phyloP scores from a whole-genome alignment of 768 basidiomycete species.

The Rhizopogon vesiculosus region DNA sequence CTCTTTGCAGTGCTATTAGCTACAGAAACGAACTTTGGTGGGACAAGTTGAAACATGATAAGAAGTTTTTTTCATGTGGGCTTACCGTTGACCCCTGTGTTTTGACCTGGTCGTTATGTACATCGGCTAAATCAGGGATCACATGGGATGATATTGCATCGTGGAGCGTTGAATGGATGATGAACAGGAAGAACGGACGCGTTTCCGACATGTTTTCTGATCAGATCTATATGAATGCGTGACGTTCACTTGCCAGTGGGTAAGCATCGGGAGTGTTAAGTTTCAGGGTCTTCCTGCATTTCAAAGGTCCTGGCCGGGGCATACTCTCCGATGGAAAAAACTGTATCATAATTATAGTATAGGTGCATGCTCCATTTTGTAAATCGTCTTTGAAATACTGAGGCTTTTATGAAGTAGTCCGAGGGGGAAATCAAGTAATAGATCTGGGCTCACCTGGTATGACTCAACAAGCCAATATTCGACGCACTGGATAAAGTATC shows the following conservation, averaged over 20 bases:
- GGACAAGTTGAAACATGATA: neutral
- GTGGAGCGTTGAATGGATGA: slow-evolving; percentile 35
- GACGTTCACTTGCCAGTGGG: slow-evolving; percentile 39
- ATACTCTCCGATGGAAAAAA: slow-evolving; percentile 1
- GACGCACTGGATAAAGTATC: neutral
- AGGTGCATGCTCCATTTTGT: no score
- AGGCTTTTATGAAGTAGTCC: neutral
- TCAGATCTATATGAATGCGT: slow-evolving; percentile 20
- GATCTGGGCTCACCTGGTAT: neutral
- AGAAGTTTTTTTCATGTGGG: neutral
- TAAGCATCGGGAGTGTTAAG: slow-evolving; percentile 62
- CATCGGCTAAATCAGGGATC: neutral
- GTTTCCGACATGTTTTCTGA: slow-evolving; percentile 22
- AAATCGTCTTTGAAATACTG: slow-evolving; percentile 6
- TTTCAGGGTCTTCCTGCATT: slow-evolving; percentile 45
- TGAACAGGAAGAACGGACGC: slow-evolving; percentile 37
- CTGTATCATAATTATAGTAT: neutral
- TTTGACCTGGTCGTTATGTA: neutral
- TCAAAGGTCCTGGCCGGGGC: slow-evolving; percentile 21
- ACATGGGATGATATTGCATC: neutral
- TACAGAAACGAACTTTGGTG: neutral
- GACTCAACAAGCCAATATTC: neutral
- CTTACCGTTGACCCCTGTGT: neutral
- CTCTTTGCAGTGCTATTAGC: neutral
- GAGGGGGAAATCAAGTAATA: no score